Base-by-base conservation (phyloP, 768 basidiomycete genomes). In the Suillus luteus region DNA sequence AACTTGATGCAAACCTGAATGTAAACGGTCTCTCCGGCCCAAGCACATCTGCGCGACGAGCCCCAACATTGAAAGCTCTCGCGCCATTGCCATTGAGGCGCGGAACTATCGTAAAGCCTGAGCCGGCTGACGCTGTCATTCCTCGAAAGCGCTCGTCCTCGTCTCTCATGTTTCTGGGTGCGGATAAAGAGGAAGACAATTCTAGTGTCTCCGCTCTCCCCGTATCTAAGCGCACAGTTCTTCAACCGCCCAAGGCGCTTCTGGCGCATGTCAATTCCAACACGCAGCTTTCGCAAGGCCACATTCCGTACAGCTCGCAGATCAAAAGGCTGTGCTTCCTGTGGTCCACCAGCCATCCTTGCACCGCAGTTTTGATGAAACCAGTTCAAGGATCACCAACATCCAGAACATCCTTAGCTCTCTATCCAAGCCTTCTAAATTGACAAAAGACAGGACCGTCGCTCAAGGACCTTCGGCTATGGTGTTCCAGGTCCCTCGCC, bases 71-170 rank as follows among this genome's bases (percentile, higher is more conserved):
- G 3, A 64, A 62, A n/a, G 46, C 40, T 11, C 24, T 10, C 51
- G 40, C 37, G n/a, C 24, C 41, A 3, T 51, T 31, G 5, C 24
- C 58, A 3, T 38, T 37, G 35, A 62, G 27, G 40, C 33, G 31
- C 38, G n/a, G 57, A 46, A 11, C 65, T 44, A 40, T 52, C 12
- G 67, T 75, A 55, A 79, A 80, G 58, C 63, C 71, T 6, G 79
- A 78, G 63, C 65, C 68, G 6, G 40, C 64, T 2, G 76, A 77
- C 33, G n/a, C 71, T 33, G 66, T 68, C 27, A 61, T 80, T 51
- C 75, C 78, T 27, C 74, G 69, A 44, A 83, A 83, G 69, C 81
- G 81, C 51, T 65, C 64, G 31, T 77, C 74, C 2, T 76, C 76
- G 55, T 61, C 64, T 17, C 72, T 72, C 14, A 70, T 77, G 48